Conservation (phyloP, 2,329 filamentous ascomycete species). For the Colletotrichum sojae region DNA sequence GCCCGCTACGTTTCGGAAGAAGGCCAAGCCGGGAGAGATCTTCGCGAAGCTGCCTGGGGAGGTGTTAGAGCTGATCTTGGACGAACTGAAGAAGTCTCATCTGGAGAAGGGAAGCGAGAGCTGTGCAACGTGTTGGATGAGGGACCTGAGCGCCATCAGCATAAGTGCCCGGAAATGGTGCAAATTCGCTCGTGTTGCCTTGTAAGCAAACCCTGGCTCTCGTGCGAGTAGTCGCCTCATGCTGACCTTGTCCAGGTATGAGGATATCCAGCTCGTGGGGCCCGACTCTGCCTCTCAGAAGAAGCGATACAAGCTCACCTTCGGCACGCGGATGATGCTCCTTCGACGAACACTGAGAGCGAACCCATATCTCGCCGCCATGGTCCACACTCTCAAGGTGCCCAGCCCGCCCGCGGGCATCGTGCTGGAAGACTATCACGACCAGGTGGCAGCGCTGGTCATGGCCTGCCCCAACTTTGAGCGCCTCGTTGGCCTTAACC, state of each 20-base stretch:
- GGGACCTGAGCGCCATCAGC: constrained; percentile 68
- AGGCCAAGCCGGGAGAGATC: constrained; percentile 62
- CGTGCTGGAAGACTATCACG: constrained; percentile 66
- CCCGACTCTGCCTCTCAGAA: constrained; percentile 68
- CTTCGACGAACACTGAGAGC: constrained; percentile 70
- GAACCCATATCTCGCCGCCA: constrained; percentile 65
- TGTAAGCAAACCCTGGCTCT: constrained; percentile 57
- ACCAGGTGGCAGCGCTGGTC: constrained; percentile 71
- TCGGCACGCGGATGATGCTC: constrained; percentile 68
- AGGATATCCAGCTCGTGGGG: constrained; percentile 71
- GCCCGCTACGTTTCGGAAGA: constrained; percentile 45
- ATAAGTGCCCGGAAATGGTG: constrained; percentile 66
- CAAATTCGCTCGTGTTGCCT: constrained; percentile 62
- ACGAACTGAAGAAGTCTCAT: constrained; percentile 67
- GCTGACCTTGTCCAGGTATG: constrained; percentile 59
- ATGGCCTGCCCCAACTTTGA: constrained; percentile 78
- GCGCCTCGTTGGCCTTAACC: constrained; percentile 67
- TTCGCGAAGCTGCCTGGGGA: constrained; percentile 71
- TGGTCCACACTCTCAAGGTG: constrained; percentile 71
- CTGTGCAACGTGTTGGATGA: constrained; percentile 77
- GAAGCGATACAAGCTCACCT: constrained; percentile 69
- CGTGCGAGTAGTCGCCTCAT: not conserved
- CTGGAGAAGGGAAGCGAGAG: constrained; percentile 62
- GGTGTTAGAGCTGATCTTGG: constrained; percentile 70
- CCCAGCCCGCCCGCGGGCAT: constrained; percentile 60